phyloP scores from a whole-genome alignment of 352 stramenopile genomes.

The Phytophthora podocarpi region DNA sequence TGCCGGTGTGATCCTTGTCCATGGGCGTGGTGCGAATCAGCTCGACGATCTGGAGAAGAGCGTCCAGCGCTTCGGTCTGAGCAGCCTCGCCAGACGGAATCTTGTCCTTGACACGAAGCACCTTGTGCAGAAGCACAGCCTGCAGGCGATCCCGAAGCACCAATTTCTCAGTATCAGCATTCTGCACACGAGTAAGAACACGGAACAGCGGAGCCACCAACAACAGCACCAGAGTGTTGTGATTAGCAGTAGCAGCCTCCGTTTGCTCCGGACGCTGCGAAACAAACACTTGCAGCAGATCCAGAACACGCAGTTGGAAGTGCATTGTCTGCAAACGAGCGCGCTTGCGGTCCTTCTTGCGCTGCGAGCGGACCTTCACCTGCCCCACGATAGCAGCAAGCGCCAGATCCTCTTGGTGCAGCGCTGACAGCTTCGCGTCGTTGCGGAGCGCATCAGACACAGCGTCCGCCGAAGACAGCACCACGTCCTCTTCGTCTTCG shows the following conservation, averaged over 20 bases:
- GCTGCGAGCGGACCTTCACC: constrained; percentile 71
- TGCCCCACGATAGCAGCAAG: constrained; percentile 82
- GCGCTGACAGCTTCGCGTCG: constrained; percentile 63
- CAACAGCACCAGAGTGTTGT: constrained; percentile 43
- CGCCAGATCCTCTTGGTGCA: constrained; percentile 81
- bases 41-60: constrained; percentile 45
- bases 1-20: constrained; percentile 68
- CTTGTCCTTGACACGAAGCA: constrained; percentile 66
- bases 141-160: constrained; percentile 80
- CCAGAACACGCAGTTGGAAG: constrained; percentile 86
- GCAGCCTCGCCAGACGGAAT: constrained; percentile 21
- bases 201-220: constrained; percentile 73
- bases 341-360: constrained; percentile 80
- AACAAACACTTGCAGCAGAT: constrained; percentile 79
- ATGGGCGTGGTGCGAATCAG: constrained; percentile 54
- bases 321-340: constrained; percentile 73
- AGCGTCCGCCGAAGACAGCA: constrained; percentile 59
- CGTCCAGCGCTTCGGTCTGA: constrained; percentile 31
- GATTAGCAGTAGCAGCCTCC: constrained; percentile 19
- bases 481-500: constrained; percentile 59
- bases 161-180: constrained; percentile 63
- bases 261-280: constrained; percentile 31
- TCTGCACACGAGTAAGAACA: constrained; percentile 55
- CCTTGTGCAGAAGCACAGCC: constrained; percentile 69
- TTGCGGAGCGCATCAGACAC: constrained; percentile 71